These are phyloP conservation scores for Aurinia saxatilis DNA, from an alignment of 345 rosid species.

Conservation along the genomic window DNA sequence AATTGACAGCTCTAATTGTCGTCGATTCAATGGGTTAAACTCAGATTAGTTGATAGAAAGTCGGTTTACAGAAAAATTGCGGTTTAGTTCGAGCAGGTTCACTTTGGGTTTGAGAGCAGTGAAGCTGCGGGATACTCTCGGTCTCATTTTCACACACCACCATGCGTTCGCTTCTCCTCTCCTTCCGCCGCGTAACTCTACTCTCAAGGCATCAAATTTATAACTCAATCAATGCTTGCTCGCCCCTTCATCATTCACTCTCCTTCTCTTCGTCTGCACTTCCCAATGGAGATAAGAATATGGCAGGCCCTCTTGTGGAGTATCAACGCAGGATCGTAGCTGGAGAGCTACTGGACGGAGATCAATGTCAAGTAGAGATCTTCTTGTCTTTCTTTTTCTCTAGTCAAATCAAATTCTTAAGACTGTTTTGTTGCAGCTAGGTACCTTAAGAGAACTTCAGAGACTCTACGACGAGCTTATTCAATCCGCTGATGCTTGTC, in stretches of 20 bases:
- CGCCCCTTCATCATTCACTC: neutral
- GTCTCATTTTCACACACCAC: neutral
- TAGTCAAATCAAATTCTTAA: too few relatives aligned
- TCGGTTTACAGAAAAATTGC: too few relatives aligned
- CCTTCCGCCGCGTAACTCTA: conserved; percentile 9
- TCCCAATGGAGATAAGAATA: conserved; percentile 31
- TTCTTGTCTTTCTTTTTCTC: neutral
- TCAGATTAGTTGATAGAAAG: too few relatives aligned
- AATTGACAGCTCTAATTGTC: too few relatives aligned
- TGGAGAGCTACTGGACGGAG: conserved; percentile 79
- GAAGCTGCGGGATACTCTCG: neutral
- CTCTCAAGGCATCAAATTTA: conserved; percentile 12
- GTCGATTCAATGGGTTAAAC: neutral
- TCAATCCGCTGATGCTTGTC: conserved; percentile 71
- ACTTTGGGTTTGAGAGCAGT: too few relatives aligned
- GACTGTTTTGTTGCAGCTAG: conserved; percentile 42
- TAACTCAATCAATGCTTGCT: too few relatives aligned
- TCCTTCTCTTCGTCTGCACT: neutral
- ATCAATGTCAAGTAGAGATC: conserved; percentile 60
- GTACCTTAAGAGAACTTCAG: conserved; percentile 78
- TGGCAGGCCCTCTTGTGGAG: conserved; percentile 79
- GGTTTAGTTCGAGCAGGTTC: too few relatives aligned
- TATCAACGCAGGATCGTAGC: conserved; percentile 67
- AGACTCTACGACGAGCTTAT: conserved; percentile 86
- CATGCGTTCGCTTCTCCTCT: conserved; percentile 18